Percentiles rank a stretch among this genome's conserved stretches.
Evolutionary conservation across 2,329 filamentous ascomycete genomes (phyloP).

Genomic region (Atkinsonella texensis): DNA sequence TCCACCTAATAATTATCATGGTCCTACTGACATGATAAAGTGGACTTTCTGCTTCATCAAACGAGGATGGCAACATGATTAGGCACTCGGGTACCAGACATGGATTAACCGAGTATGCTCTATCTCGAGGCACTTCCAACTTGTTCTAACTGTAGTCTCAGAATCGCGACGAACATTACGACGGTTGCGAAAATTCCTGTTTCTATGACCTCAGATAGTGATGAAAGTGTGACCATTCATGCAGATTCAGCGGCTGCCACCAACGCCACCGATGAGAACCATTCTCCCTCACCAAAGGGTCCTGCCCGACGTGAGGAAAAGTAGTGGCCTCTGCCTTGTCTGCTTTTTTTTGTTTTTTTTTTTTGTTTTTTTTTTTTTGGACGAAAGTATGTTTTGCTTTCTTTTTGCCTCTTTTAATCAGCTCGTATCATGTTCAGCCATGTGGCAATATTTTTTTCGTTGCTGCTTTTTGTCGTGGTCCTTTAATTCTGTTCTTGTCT

Average conservation of each 20-base stretch:
- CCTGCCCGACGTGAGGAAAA: slow-evolving; percentile 21
- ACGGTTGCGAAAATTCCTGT: slow-evolving; percentile 26
- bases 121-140: slow-evolving; percentile 12
- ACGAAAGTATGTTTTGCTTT: slow-evolving; percentile 8
- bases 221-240: slow-evolving; percentile 43
- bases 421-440: slow-evolving; percentile 8
- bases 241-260: slow-evolving; percentile 33
- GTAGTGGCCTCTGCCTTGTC: slow-evolving; percentile 9
- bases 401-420: slow-evolving; percentile 6
- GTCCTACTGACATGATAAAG: slow-evolving; percentile 8
- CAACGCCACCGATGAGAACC: slow-evolving; percentile 27
- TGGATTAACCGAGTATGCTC: slow-evolving; percentile 25
- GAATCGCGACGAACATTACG: slow-evolving; percentile 28
- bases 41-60: slow-evolving; percentile 17
- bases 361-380: slow-evolving; percentile 1
- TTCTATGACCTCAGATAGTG: slow-evolving; percentile 34
- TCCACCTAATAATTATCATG: neutral
- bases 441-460: slow-evolving; percentile 7
- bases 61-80: slow-evolving; percentile 15
- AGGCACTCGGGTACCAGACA: slow-evolving; percentile 20
- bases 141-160: slow-evolving; percentile 23
- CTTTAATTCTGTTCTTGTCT: slow-evolving; percentile 8
- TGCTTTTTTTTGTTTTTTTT: neutral
- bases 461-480: slow-evolving; percentile 5
- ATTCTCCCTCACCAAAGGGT: slow-evolving; percentile 35